phyloP scores from a whole-genome alignment of 2,329 filamentous ascomycete species.

The Neonectria magnoliae region DNA sequence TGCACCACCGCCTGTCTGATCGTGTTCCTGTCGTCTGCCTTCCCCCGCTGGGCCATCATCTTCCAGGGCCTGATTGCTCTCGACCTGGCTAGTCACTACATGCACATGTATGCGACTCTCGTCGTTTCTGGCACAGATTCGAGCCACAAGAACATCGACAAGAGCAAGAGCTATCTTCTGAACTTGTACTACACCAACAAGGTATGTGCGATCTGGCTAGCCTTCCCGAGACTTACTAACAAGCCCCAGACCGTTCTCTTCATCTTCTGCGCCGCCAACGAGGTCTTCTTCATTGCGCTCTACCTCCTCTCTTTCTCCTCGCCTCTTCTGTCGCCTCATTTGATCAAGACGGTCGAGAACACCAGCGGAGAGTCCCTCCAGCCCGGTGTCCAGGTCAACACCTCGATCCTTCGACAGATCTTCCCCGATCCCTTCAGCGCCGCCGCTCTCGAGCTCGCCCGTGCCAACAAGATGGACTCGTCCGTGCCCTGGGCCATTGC shows the following conservation, averaged over 20 bases:
- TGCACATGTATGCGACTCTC: conserved; percentile 98
- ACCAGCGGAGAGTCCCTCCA: conserved; percentile 63
- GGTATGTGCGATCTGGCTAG: conserved; percentile 62
- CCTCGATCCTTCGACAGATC: conserved; percentile 75
- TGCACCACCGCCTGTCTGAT: conserved; percentile 96
- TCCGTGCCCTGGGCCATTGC: conserved; percentile 76
- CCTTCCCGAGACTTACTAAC: conserved; percentile 7
- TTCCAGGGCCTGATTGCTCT: conserved; percentile 94
- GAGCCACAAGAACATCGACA: conserved; percentile 94
- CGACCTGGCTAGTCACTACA: conserved; percentile 96
- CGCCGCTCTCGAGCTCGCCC: conserved; percentile 89
- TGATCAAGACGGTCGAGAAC: conserved; percentile 71
- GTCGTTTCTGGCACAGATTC: conserved; percentile 83
- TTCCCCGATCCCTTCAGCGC: conserved; percentile 93
- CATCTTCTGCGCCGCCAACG: conserved; percentile 88
- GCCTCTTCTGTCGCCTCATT: conserved; percentile 85
- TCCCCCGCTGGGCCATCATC: conserved; percentile 90
- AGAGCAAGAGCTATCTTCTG: conserved; percentile 85
- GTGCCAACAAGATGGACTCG: conserved; percentile 92
- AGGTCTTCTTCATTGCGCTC: conserved; percentile 97
- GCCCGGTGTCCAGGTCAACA: conserved; percentile 75
- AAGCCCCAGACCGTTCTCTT: conserved; percentile 82
- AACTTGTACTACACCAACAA: conserved; percentile 98
- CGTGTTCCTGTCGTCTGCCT: conserved; percentile 93
- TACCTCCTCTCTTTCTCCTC: conserved; percentile 98